A percentile compares a stretch with the other conserved stretches of the same genome.
phyloP scores from a whole-genome alignment of 2,329 filamentous ascomycete genomes.

The Venturia effusa region DNA sequence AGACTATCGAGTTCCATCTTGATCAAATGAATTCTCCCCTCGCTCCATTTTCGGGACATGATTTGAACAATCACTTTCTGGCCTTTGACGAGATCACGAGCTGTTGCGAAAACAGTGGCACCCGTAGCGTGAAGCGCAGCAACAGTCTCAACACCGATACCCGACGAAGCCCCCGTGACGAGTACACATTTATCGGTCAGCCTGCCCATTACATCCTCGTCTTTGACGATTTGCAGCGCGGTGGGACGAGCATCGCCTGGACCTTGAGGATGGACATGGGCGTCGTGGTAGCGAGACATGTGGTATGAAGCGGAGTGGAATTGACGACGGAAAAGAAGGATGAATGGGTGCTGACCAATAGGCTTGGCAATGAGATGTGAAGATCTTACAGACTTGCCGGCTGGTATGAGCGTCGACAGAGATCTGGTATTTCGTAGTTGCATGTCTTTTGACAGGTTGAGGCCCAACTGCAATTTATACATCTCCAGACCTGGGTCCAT shows the following conservation, averaged over 20 bases:
- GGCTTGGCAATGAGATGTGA: too few species aligned
- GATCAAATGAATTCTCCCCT: slow-evolving; percentile 17
- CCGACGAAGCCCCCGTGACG: slow-evolving; percentile 21
- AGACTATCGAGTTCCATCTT: slow-evolving; percentile 19
- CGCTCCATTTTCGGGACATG: slow-evolving; percentile 13
- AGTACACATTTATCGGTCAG: slow-evolving; percentile 20
- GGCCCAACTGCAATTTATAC: neutral
- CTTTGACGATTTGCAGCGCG: slow-evolving; percentile 29
- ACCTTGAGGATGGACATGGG: slow-evolving; percentile 17
- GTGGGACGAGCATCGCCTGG: slow-evolving; percentile 32
- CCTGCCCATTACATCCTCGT: slow-evolving; percentile 26
- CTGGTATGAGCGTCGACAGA: too few species aligned
- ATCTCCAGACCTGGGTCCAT: neutral
- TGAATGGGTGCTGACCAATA: too few species aligned
- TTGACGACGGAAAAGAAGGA: neutral
- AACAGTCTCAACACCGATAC: slow-evolving; percentile 16
- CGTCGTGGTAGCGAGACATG: slow-evolving; percentile 8
- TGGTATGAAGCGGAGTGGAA: neutral
- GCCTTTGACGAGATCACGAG: slow-evolving; percentile 31
- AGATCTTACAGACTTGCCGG: too few species aligned
- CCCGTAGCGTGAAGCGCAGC: slow-evolving; percentile 25
- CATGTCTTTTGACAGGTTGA: neutral
- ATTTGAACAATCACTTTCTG: slow-evolving; percentile 19
- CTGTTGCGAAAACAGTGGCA: slow-evolving; percentile 34
- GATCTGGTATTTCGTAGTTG: too few species aligned